Evolutionary conservation across 331 rosid species (phyloP), one percentile per base, ranked within the genome.

Genomic region (Phaseolus coccineus): DNA sequence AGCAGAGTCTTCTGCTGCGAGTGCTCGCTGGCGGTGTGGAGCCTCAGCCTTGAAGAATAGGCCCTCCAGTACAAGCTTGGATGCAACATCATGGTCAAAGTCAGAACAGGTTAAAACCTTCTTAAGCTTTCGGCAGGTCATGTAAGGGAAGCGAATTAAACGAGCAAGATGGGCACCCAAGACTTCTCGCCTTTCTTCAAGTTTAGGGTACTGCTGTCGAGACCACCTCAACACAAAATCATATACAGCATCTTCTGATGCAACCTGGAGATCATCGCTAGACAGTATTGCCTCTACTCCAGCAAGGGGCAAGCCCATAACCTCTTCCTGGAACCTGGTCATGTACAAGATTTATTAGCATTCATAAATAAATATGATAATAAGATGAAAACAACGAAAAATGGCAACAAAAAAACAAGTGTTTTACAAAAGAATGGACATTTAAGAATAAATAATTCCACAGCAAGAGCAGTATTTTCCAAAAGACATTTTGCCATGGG

Each of bases 191-290:
- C 99, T 87, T 59, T 91, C 97, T 85, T 95, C 99, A 79, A 88
- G 73, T 71, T 84, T 95, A 69, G 88, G 77, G 77, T 82, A 92
- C 72, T 87, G 97, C 24, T 59, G 68, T 85, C 92, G 87, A 12
- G 91, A 88, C 99, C 99, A 95, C 84, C 87, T 95, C 90, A 95
- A 84, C 68, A 93, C 89, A 79, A 95, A 92, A 73, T 95, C 99
- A 76, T 92, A 95, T 1, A 92, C 96, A 71, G 93, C 96, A 88
- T 95, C 99, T 88, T 95, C 99, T 35, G 99, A 95, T 65, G 98
- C 94, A 80, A 95, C 91, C 86, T 95, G 98, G 71, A 95, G 97
- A 80, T 86, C 94, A 64, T 95, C 98, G 72, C 98, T 95, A 42
- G 92, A 84, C 74, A 95, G 71, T 80, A 95, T 86, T 12, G 97